Conservation (phyloP, 1,284 basidiomycete species). For the Tremellales sp. region DNA sequence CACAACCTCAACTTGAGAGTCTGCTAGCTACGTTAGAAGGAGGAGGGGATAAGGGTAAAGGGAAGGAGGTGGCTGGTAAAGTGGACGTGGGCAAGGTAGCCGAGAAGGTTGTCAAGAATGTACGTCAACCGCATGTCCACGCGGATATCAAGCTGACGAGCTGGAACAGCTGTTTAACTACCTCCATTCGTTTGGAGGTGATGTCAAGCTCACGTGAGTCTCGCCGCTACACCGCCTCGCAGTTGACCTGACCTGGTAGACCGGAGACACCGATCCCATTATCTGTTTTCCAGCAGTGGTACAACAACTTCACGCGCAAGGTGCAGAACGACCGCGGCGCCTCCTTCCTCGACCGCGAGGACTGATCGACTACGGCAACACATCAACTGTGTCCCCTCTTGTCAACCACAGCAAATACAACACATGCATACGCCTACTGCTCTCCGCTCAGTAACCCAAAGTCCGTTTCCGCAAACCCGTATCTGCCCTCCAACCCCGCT, state of each 20-base stretch:
- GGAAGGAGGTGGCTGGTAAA: constrained; percentile 26
- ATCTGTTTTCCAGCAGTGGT: constrained; percentile 72
- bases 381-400: background rate
- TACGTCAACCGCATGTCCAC: constrained; percentile 19
- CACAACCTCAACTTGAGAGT: constrained; percentile 47
- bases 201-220: constrained; percentile 51
- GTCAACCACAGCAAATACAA: background rate
- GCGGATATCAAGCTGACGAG: constrained; percentile 58
- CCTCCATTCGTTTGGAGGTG: constrained; percentile 66
- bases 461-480: constrained; percentile 26
- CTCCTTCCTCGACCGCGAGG: constrained; percentile 68
- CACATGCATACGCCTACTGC: background rate
- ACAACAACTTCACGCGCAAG: constrained; percentile 71
- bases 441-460: constrained; percentile 28
- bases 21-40: constrained; percentile 50
- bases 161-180: constrained; percentile 82
- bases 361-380: constrained; percentile 36
- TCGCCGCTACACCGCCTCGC: background rate
- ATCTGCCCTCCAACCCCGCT: constrained; percentile 26
- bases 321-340: constrained; percentile 62
- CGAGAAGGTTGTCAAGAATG: constrained; percentile 49
- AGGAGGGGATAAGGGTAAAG: constrained; percentile 46
- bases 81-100: constrained; percentile 44
- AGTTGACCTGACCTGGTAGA: constrained; percentile 26
- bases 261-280: constrained; percentile 70